A percentile compares a stretch with the other conserved stretches of the same genome.
These are phyloP conservation scores for Calonectria pauciramosa DNA, from an alignment of 2,329 filamentous ascomycete species.

Conservation along the genomic window DNA sequence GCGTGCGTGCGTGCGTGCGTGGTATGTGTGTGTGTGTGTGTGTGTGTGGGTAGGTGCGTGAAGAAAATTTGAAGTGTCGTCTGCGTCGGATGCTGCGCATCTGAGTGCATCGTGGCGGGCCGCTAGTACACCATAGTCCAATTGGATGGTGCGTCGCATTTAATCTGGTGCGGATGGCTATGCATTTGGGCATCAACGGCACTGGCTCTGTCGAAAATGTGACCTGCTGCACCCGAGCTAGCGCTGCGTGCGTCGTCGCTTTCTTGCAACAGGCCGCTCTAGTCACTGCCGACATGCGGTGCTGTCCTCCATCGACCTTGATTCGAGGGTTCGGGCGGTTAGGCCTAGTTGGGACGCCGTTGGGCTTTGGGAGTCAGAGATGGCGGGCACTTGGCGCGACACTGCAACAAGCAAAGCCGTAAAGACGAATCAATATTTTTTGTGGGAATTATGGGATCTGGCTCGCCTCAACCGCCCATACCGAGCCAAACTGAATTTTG, in stretches of 20 bases:
- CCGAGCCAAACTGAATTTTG: not conserved
- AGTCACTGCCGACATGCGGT: not conserved
- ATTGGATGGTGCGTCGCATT: not conserved
- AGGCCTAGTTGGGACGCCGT: not conserved
- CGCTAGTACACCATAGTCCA: not conserved
- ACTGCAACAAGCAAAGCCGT: not conserved
- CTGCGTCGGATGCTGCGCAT: not conserved
- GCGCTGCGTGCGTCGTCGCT: not conserved
- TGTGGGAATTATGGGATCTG: not conserved
- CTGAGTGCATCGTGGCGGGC: slow-evolving; percentile 5
- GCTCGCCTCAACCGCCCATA: not conserved
- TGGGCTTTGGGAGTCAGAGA: not conserved
- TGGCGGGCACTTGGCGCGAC: not conserved
- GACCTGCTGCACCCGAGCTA: not conserved
- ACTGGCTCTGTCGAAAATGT: not conserved
- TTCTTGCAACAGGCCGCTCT: not conserved
- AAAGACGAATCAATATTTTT: not conserved
- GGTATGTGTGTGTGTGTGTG: not conserved
- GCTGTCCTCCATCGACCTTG: not conserved
- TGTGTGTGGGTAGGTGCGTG: not conserved
- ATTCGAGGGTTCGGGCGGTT: not conserved
- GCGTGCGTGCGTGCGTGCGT: not conserved
- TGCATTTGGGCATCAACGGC: not conserved
- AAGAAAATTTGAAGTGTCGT: not conserved
- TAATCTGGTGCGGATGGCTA: not conserved